phyloP scores from a whole-genome alignment of 2,329 filamentous ascomycete genomes.

The Calonectria montana region DNA sequence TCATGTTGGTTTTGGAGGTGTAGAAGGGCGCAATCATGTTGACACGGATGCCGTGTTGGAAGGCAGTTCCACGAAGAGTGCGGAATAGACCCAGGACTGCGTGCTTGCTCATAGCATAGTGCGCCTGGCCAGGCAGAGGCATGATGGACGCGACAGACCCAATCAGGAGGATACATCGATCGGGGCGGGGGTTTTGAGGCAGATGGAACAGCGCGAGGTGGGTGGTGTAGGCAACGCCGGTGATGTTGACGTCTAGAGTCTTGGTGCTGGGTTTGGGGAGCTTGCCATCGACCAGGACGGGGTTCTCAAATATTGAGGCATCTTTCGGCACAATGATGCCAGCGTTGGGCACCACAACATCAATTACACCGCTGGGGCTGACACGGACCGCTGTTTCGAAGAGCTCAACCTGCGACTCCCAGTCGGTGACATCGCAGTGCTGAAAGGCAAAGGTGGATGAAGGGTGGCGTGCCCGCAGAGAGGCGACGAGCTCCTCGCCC shows the following conservation, averaged over 20 bases:
- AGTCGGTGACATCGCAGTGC: conserved; percentile 73
- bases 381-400: conserved; percentile 69
- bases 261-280: conserved; percentile 60
- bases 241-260: conserved; percentile 72
- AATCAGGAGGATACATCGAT: conserved; percentile 70
- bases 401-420: conserved; percentile 71
- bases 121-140: conserved; percentile 56
- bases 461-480: conserved; percentile 55
- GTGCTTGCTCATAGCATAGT: conserved; percentile 74
- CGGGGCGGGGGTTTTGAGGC: conserved; percentile 31
- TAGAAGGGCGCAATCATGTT: conserved; percentile 78
- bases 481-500: conserved; percentile 66
- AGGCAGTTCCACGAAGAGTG: conserved; percentile 62
- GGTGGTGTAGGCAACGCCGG: conserved; percentile 72
- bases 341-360: conserved; percentile 75
- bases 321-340: conserved; percentile 61
- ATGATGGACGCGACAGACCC: conserved; percentile 69
- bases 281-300: conserved; percentile 54
- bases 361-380: conserved; percentile 66
- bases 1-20: conserved; percentile 66
- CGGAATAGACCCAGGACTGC: conserved; percentile 74
- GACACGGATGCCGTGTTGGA: conserved; percentile 63
- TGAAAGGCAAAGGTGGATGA: conserved; percentile 64
- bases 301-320: conserved; percentile 58
- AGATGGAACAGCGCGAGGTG: conserved; percentile 69